Evolutionary conservation across 2,329 filamentous ascomycete species (phyloP), one percentile per base, ranked within the genome.

Genomic region (Pseudogymnoascus sp.): DNA sequence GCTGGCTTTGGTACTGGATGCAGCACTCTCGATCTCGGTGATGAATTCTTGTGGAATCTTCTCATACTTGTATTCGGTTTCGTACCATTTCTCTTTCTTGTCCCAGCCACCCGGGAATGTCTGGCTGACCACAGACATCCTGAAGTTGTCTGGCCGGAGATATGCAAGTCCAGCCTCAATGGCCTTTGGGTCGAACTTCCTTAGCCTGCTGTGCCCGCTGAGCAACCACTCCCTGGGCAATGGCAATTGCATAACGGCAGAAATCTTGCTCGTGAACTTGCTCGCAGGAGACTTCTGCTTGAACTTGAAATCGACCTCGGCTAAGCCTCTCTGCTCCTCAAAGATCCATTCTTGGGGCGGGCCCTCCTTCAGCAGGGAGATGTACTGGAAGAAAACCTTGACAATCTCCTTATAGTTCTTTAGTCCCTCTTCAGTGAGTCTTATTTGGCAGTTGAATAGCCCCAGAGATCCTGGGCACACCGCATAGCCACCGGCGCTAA

Each of bases 31-130:
- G 66, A 97, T 81, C 61, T 91, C 87, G 10, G 81, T 78, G 74
- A 96, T 79, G 69, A 97, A 87, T 17, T 92, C 86, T 13, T 82
- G 73, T 0, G 93, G 87, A 36, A 99, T 90, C 72, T 86, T 88
- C 72, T 96, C 89, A 33, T 87, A 83, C 67, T 86, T 90, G 77
- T 97, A 96, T 72, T 97, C 93, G 0, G 95, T 99, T 8, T 93
- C 93, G 70, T 99, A 99, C 95, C 95, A 99, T 73, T 93, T 91
- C 78, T 99, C 95, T 72, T 89, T 96, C 74, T 87, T 78, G 68
- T 96, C 83, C 90, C 91, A 97, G 61, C 85, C 83, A 0, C 91
- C 93, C 0, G 93, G 93, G 68, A 87, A 89, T 8, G 90, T 88
- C 71, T 92, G 90, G 23, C 91, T 93, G 28, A 96, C 86, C 60